A percentile compares a stretch with the other conserved stretches of the same genome.
Evolutionary conservation across 2,329 filamentous ascomycete species (phyloP).

Genomic region (Colletotrichum costaricense): DNA sequence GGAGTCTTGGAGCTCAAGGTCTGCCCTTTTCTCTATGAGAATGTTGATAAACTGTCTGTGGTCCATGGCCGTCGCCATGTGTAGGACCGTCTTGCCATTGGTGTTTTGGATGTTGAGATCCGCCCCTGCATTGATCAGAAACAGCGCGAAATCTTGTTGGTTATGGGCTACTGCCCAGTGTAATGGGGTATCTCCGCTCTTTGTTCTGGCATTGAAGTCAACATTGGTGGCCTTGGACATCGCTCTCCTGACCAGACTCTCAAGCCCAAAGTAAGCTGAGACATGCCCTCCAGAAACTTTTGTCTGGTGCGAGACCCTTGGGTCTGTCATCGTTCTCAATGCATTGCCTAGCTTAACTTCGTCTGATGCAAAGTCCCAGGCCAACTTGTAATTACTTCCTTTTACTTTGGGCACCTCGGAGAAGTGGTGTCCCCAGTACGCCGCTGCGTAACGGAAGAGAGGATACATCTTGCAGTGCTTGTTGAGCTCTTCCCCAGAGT

Average conservation of each 20-base stretch:
- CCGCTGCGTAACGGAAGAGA: conserved; percentile 14
- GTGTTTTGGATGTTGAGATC: conserved; percentile 8
- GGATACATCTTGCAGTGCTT: neutral
- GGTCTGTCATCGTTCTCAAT: neutral
- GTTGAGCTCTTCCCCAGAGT: neutral
- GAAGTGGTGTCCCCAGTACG: conserved; percentile 7
- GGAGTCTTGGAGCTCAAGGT: conserved; percentile 13
- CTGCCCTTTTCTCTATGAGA: neutral
- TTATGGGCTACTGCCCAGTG: conserved; percentile 9
- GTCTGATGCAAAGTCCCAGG: conserved; percentile 6
- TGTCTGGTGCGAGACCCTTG: neutral
- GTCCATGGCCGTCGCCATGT: neutral
- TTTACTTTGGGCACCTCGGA: neutral
- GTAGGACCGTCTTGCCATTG: neutral
- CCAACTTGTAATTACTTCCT: neutral
- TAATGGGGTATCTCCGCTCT: conserved; percentile 7
- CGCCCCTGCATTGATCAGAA: neutral
- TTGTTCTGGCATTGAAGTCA: conserved; percentile 12
- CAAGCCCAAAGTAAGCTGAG: conserved; percentile 15
- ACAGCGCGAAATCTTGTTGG: neutral
- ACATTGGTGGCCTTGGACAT: neutral
- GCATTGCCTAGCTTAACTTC: neutral
- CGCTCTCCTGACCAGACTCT: neutral
- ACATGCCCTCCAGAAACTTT: neutral
- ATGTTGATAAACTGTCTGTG: neutral